Percentiles rank a stretch among this genome's conserved stretches.
phyloP scores from a whole-genome alignment of 495 filamentous ascomycete genomes.

The Terfezia claveryi region DNA sequence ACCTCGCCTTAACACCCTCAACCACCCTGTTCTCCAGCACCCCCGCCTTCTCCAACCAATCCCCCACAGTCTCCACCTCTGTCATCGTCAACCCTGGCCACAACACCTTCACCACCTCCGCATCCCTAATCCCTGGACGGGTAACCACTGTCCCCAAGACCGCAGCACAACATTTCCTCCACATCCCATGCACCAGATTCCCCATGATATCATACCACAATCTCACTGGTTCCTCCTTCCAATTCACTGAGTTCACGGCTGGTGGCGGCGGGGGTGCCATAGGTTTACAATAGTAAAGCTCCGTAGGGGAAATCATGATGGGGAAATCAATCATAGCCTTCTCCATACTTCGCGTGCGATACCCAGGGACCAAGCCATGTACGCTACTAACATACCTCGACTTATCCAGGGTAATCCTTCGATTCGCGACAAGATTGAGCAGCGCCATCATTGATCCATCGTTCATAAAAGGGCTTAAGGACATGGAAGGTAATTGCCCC shows the following conservation, averaged over 20 bases:
- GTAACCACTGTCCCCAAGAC: slow-evolving; percentile 10
- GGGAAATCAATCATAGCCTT: slow-evolving; percentile 18
- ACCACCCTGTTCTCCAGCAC: slow-evolving; percentile 2
- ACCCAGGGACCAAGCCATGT: slow-evolving; percentile 16
- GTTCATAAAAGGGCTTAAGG: slow-evolving; percentile 15
- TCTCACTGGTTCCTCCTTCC: slow-evolving; percentile 12
- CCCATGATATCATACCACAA: slow-evolving; percentile 17
- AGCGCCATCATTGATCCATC: slow-evolving; percentile 21
- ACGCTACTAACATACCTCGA: slow-evolving; percentile 10
- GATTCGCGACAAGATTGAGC: slow-evolving; percentile 17
- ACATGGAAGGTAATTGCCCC: not conserved
- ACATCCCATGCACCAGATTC: slow-evolving; percentile 16
- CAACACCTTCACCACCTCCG: slow-evolving; percentile 13
- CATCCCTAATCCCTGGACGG: slow-evolving; percentile 14
- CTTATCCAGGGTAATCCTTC: slow-evolving; percentile 13
- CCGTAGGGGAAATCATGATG: slow-evolving; percentile 1
- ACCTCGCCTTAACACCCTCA: not conserved
- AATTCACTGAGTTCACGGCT: slow-evolving; percentile 5
- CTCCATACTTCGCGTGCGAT: slow-evolving; percentile 17
- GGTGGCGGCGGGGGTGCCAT: slow-evolving; percentile 10
- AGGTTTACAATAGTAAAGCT: not conserved
- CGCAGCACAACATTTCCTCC: slow-evolving; percentile 15
- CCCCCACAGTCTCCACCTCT: slow-evolving; percentile 8
- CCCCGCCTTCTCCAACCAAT: slow-evolving; percentile 7
- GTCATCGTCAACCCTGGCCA: slow-evolving; percentile 12